phyloP scores from a whole-genome alignment of 208 protist genomes.

The Herpetomonas tarakana region DNA sequence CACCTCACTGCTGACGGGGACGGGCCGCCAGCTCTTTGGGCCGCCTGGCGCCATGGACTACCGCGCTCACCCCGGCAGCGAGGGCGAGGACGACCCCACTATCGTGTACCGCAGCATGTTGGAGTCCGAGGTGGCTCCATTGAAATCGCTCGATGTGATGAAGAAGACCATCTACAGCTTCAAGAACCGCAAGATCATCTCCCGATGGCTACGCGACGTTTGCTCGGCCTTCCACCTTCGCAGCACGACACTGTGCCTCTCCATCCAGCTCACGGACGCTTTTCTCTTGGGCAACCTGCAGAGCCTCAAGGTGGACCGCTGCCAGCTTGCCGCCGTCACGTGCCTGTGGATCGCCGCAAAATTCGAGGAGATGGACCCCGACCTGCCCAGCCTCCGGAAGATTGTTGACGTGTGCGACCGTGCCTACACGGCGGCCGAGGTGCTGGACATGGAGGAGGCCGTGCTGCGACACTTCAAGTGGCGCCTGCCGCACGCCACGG shows the following conservation, averaged over 20 bases:
- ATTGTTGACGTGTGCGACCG: conserved; percentile 79
- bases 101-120: conserved; percentile 76
- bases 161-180: conserved; percentile 79
- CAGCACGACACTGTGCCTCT: conserved; percentile 75
- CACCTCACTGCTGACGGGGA: conserved; percentile 73
- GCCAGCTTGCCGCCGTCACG: conserved; percentile 76
- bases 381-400: conserved; percentile 54
- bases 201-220: conserved; percentile 78
- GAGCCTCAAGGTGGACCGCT: conserved; percentile 55
- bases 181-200: conserved; percentile 83
- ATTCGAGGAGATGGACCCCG: conserved; percentile 79
- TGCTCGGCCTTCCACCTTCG: conserved; percentile 73
- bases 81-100: conserved; percentile 42
- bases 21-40: conserved; percentile 61
- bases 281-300: conserved; percentile 59
- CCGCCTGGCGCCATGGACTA: conserved; percentile 68
- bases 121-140: conserved; percentile 53
- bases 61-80: conserved; percentile 55
- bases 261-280: conserved; percentile 78
- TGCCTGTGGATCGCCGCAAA: conserved; percentile 81
- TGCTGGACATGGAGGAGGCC: conserved; percentile 78
- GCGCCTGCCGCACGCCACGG: conserved; percentile 78
- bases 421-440: conserved; percentile 49
- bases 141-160: conserved; percentile 64
- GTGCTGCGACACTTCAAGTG: conserved; percentile 78